Evolutionary conservation across 106 monocot genomes (phyloP).

Genomic region (Cymbidium sinense): DNA sequence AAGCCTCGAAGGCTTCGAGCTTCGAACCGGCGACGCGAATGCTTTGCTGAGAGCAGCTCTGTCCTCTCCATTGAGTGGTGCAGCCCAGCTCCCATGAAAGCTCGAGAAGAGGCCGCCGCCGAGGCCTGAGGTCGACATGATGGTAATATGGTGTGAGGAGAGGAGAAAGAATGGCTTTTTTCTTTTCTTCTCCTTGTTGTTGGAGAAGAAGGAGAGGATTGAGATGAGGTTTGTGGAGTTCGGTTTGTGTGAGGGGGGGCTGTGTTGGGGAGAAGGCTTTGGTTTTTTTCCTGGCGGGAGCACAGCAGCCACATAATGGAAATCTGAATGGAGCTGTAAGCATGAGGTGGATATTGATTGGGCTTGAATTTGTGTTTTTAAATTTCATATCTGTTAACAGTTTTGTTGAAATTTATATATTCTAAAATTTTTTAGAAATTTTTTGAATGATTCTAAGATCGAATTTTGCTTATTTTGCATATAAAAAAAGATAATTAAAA

Average conservation of each 20-base stretch:
- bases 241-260: neutral
- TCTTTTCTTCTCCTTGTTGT: no score
- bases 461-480: no score
- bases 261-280: neutral
- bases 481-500: no score
- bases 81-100: constrained; percentile 1
- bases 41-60: neutral
- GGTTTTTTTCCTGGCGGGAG: neutral
- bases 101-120: constrained; percentile 5
- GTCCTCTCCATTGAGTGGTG: neutral
- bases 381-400: no score
- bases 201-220: neutral
- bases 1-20: constrained; percentile 24
- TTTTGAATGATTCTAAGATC: no score
- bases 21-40: neutral
- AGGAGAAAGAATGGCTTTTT: neutral
- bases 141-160: neutral
- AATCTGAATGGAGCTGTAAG: neutral
- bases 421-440: no score
- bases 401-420: no score
- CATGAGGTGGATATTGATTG: neutral
- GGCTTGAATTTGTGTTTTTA: neutral
- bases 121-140: constrained; percentile 11
- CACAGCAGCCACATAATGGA: neutral
- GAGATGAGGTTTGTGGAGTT: neutral